phyloP scores from a whole-genome alignment of 208 protist species.

The Acanthamoeba lenticulata region DNA sequence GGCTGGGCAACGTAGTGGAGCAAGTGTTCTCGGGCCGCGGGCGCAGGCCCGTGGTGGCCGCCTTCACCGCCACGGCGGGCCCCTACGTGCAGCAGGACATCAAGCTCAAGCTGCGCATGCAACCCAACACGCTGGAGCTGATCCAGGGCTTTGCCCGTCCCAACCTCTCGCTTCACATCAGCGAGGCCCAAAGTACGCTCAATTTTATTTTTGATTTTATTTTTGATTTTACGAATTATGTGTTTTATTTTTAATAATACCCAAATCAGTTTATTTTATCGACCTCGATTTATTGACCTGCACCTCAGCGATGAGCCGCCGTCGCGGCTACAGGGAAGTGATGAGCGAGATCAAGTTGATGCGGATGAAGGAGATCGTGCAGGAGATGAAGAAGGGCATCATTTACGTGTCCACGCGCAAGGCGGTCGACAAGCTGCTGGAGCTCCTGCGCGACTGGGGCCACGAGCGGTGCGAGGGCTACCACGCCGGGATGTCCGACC shows the following conservation, averaged over 20 bases:
- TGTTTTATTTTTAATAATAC: too few species aligned
- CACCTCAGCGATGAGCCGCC: conserved; percentile 13
- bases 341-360: conserved; percentile 52
- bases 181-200: neutral
- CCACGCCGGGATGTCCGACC: conserved; percentile 20
- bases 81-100: conserved; percentile 24
- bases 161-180: conserved; percentile 2
- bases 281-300: too few species aligned
- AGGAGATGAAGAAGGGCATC: conserved; percentile 53
- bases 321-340: neutral
- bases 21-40: neutral
- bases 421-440: neutral
- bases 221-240: too few species aligned
- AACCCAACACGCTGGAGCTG: neutral
- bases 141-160: conserved; percentile 43
- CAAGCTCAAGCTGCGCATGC: neutral
- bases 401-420: conserved; percentile 21
- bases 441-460: neutral
- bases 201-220: too few species aligned
- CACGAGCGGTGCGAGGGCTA: neutral
- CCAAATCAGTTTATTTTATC: too few species aligned
- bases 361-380: conserved; percentile 38
- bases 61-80: conserved; percentile 53
- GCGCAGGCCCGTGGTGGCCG: neutral
- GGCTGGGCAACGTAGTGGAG: neutral